Conservation (phyloP, 768 basidiomycete genomes). For the Russula dissimulans region DNA sequence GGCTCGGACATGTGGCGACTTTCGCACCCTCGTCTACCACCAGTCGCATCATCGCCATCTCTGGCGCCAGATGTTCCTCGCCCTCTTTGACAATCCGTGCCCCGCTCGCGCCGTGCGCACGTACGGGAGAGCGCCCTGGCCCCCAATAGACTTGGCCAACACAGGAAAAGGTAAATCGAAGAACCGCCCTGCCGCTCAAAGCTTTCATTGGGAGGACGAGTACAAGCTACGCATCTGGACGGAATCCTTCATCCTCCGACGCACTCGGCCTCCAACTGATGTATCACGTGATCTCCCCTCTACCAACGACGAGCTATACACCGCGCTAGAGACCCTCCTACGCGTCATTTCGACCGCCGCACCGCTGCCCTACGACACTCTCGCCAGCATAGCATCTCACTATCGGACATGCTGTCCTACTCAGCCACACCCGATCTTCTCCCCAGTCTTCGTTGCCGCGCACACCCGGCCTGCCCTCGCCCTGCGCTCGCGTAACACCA, state of each 20-base stretch:
- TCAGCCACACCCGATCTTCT: slow-evolving; percentile 23
- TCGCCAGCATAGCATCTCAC: slow-evolving; percentile 11
- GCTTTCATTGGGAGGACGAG: slow-evolving; percentile 21
- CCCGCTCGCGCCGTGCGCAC: not conserved
- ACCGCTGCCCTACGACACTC: slow-evolving; percentile 24
- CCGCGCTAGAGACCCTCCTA: slow-evolving; percentile 27
- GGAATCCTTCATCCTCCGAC: slow-evolving; percentile 19
- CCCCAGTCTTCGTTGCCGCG: slow-evolving; percentile 28
- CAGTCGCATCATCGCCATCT: slow-evolving; percentile 26
- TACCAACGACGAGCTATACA: slow-evolving; percentile 14
- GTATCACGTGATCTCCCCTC: not conserved
- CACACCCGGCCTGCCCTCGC: slow-evolving; percentile 12
- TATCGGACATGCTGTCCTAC: not conserved
- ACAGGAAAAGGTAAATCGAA: not conserved
- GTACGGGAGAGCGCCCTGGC: not conserved
- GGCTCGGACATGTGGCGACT: slow-evolving; percentile 27
- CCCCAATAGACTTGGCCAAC: not conserved
- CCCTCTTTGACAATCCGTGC: slow-evolving; percentile 29
- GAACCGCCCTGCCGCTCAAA: not conserved
- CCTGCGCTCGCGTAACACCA: slow-evolving; percentile 26
- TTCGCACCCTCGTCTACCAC: slow-evolving; percentile 27
- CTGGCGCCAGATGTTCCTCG: slow-evolving; percentile 33
- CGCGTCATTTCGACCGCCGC: slow-evolving; percentile 28
- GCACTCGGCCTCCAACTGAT: not conserved
- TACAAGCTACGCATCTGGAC: slow-evolving; percentile 24